Evolutionary conservation across 1,139 yeast species (phyloP), one percentile per base, ranked within the genome.

Genomic region (Suzukiozyma palmioleophila): DNA sequence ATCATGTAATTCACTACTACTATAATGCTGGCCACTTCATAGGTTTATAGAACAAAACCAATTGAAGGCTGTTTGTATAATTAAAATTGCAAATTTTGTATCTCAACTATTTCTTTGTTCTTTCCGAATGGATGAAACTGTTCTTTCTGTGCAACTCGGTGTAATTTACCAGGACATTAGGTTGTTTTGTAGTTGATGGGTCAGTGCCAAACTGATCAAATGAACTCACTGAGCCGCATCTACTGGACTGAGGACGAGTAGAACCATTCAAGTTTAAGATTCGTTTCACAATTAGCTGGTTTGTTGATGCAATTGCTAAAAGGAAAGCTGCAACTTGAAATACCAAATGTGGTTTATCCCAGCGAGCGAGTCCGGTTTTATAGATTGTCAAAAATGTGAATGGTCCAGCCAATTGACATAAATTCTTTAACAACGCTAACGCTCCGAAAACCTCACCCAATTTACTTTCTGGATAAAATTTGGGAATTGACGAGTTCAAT

Each of bases 391-490:
- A 46, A 31, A 63, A 37, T 1, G 55, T 26, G 5, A 65, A 42
- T 2, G 74, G 73, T 3, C 51, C 40, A 2, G 58, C 40, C 32
- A 68, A 51, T 27, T 53, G 50, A 34, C 54, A 49, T 3, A 61
- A 33, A 47, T 64, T 68, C 48, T 60, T 65, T 35, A 66, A 43
- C 26, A 69, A 44, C 0, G 72, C 57, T 40, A 66, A 43, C 6
- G 67, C 73, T 31, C 73, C 70, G 39, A 66, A 64, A 4, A 67
- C 55, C 44, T 69, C 73, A 3, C 74, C 74, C 4, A 61, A 56
- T 45, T 58, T 66, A 9, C 62, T 52, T 44, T 64, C 69, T 0
- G 73, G 73, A 44, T 54, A 69, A 42, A 60, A 66, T 46, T 69
- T 69, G 32, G 66, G 57, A 11, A 68, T 50, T 8, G 66, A 46